Conservation (phyloP, 768 basidiomycete genomes). For the Termitomyces bulborhizus region DNA sequence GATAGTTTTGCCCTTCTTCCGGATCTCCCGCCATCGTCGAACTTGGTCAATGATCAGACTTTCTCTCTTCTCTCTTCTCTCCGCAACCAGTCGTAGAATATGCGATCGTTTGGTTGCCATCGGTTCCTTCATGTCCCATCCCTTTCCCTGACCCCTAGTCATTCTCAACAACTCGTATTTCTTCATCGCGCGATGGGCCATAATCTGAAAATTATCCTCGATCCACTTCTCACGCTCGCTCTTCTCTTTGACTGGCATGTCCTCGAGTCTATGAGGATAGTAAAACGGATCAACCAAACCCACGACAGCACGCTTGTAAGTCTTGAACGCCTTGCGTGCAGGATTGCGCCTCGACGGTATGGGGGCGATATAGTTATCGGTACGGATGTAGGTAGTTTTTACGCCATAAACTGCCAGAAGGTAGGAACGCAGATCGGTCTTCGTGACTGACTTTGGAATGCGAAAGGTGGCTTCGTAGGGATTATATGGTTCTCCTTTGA, state of each 20-base stretch:
- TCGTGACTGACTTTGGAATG: constrained; percentile 83
- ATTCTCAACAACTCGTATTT: constrained; percentile 33
- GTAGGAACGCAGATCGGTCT: constrained; percentile 87
- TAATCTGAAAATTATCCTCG: constrained; percentile 53
- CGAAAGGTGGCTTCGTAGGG: constrained; percentile 95
- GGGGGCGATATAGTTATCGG: constrained; percentile 80
- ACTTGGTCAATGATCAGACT: constrained; percentile 28
- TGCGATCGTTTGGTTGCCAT: constrained; percentile 38
- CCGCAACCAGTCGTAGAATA: constrained; percentile 36
- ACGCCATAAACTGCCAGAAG: constrained; percentile 83
- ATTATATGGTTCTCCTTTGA: constrained; percentile 75
- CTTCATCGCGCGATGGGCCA: constrained; percentile 26
- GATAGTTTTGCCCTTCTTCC: constrained; percentile 24
- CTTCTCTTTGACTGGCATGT: constrained; percentile 59
- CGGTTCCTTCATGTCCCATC: constrained; percentile 37
- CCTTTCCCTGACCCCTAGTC: constrained; percentile 32
- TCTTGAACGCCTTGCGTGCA: constrained; percentile 35
- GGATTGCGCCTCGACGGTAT: constrained; percentile 26
- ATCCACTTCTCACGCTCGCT: constrained; percentile 53
- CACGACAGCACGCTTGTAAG: constrained; percentile 90
- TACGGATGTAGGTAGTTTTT: constrained; percentile 88
- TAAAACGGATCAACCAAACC: constrained; percentile 92
- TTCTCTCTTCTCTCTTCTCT: constrained; percentile 36
- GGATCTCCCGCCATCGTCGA: constrained; percentile 27
- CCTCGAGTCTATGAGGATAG: constrained; percentile 77